phyloP scores from a whole-genome alignment of 805 yeast genomes.

The Zygotorulaspora chibaensis region DNA sequence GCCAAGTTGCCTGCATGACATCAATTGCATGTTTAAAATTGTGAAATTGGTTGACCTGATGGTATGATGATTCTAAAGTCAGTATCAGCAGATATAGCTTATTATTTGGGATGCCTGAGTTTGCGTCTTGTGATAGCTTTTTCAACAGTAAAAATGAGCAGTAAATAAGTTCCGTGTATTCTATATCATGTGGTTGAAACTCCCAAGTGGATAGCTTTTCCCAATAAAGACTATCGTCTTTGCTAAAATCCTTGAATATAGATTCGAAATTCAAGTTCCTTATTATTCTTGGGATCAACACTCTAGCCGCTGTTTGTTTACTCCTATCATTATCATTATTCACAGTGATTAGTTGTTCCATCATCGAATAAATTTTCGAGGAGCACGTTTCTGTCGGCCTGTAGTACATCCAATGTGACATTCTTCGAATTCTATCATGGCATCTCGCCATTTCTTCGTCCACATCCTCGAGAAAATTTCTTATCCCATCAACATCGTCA shows the following conservation, averaged over 20 bases:
- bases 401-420: constrained; percentile 33
- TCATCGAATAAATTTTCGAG: constrained; percentile 29
- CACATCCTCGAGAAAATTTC: constrained; percentile 1
- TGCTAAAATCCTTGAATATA: constrained; percentile 5
- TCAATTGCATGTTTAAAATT: constrained; percentile 95
- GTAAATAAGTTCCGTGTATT: constrained; percentile 26
- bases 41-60: constrained; percentile 85
- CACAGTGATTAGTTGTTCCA: constrained; percentile 20
- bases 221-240: constrained; percentile 16
- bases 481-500: constrained; percentile 4
- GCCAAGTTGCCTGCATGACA: constrained; percentile 86
- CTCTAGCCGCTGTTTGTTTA: not conserved
- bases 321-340: not conserved
- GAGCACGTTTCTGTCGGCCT: constrained; percentile 7
- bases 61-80: constrained; percentile 71
- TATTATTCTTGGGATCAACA: constrained; percentile 18
- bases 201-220: constrained; percentile 26
- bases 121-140: constrained; percentile 18
- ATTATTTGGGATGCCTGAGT: constrained; percentile 35
- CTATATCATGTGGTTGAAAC: constrained; percentile 29
- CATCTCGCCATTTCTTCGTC: constrained; percentile 7
- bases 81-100: constrained; percentile 56
- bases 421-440: constrained; percentile 22
- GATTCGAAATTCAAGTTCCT: constrained; percentile 19
- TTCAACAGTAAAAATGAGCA: constrained; percentile 26